Conservation (phyloP, 768 basidiomycete species). For the Vararia minispora region DNA sequence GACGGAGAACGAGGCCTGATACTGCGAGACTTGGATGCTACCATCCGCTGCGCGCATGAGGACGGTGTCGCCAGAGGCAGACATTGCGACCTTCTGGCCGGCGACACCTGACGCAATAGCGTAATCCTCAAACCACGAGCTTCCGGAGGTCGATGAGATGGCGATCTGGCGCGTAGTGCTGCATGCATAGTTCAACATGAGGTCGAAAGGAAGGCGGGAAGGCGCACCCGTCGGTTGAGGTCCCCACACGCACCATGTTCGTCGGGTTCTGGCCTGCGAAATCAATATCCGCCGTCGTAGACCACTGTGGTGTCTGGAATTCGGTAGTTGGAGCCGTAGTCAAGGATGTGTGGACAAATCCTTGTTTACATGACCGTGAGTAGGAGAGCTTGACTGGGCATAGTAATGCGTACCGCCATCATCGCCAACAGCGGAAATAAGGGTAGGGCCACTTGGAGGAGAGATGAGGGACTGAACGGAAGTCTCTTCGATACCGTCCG, state of each 20-base stretch:
- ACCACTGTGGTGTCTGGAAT: slow-evolving; percentile 36
- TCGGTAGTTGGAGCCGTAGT: slow-evolving; percentile 27
- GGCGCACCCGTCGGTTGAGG: slow-evolving; percentile 10
- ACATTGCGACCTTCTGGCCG: slow-evolving; percentile 25
- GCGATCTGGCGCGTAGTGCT: slow-evolving; percentile 45
- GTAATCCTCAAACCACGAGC: slow-evolving; percentile 44
- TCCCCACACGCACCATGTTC: slow-evolving; percentile 43
- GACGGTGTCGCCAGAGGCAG: slow-evolving; percentile 44
- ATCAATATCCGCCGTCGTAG: slow-evolving; percentile 37
- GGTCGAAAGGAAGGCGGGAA: too few species aligned
- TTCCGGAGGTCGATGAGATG: slow-evolving; percentile 41
- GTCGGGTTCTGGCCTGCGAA: slow-evolving; percentile 41
- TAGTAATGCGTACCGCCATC: slow-evolving; percentile 29
- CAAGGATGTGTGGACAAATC: slow-evolving; percentile 37
- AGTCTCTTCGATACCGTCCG: slow-evolving; percentile 57
- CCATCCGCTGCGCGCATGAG: slow-evolving; percentile 42
- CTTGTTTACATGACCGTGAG: slow-evolving; percentile 18
- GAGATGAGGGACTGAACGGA: slow-evolving; percentile 48
- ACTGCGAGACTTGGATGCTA: slow-evolving; percentile 43
- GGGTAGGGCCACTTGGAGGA: slow-evolving; percentile 44
- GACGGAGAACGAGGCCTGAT: slow-evolving; percentile 33
- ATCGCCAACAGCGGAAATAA: slow-evolving; percentile 48
- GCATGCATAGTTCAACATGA: background rate
- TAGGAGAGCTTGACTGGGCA: background rate
- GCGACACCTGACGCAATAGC: slow-evolving; percentile 39